Conservation (phyloP, 192 early-diverging fungal species). For the Backusella liffmaniae region DNA sequence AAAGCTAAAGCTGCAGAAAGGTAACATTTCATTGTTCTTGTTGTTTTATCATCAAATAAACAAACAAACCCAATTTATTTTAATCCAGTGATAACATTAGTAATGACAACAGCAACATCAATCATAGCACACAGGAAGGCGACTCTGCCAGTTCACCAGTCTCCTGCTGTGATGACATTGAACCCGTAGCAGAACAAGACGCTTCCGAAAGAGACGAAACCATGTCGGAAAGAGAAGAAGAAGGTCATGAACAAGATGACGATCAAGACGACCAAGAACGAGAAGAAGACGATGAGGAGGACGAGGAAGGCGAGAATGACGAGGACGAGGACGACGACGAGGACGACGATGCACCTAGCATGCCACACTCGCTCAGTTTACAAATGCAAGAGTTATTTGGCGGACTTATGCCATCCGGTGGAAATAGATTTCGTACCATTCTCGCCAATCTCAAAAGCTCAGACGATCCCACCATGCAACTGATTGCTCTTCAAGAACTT, state of each 20-base stretch:
- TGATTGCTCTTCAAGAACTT: slow-evolving; percentile 87
- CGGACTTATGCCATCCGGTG: slow-evolving; percentile 38
- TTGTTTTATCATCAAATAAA: not conserved
- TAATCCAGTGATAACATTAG: not conserved
- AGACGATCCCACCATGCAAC: slow-evolving; percentile 63
- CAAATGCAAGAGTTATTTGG: slow-evolving; percentile 37
- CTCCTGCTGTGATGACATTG: not conserved
- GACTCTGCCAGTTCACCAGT: not conserved
- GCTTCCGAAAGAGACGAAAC: not conserved
- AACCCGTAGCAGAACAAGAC: not conserved
- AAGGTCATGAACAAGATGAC: slow-evolving; percentile 22
- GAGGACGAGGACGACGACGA: slow-evolving; percentile 32
- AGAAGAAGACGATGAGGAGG: slow-evolving; percentile 18
- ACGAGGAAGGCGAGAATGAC: slow-evolving; percentile 26
- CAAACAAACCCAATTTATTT: not conserved
- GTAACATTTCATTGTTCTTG: not conserved
- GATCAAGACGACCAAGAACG: slow-evolving; percentile 29
- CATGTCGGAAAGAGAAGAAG: slow-evolving; percentile 13
- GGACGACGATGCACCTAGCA: slow-evolving; percentile 38
- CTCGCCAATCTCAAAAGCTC: slow-evolving; percentile 54
- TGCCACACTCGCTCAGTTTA: slow-evolving; percentile 24
- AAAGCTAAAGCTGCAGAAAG: slow-evolving; percentile 10
- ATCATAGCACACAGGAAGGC: not conserved
- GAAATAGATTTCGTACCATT: slow-evolving; percentile 56
- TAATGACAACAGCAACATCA: not conserved